These are phyloP conservation scores for Picea mariana DNA, from an alignment of 83 land plant genomes.

Conservation along the genomic window DNA sequence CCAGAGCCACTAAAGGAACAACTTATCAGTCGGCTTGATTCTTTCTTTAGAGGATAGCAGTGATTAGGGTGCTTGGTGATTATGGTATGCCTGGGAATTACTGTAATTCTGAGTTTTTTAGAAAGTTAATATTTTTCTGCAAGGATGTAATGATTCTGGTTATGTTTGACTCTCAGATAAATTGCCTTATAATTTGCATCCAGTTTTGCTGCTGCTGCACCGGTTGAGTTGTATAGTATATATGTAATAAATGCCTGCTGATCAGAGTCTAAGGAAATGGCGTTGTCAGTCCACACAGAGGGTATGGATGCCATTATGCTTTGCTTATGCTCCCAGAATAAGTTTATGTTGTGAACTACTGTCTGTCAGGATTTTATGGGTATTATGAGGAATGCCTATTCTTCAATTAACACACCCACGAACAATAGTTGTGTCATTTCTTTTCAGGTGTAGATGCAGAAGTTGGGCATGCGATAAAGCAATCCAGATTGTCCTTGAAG, in stretches of 20 bases:
- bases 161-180: neutral
- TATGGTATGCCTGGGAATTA: too few relatives aligned
- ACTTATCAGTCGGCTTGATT: too few relatives aligned
- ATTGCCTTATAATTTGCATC: conserved; percentile 1
- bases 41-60: too few relatives aligned
- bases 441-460: conserved; percentile 7
- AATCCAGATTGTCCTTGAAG: neutral
- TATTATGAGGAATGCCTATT: neutral
- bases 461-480: neutral
- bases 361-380: neutral
- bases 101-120: too few relatives aligned
- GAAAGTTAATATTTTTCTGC: too few relatives aligned
- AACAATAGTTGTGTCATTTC: neutral
- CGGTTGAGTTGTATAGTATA: conserved; percentile 1
- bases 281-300: too few relatives aligned
- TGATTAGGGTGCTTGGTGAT: too few relatives aligned
- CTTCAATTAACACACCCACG: neutral
- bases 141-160: neutral
- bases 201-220: neutral
- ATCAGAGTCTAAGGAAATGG: too few relatives aligned
- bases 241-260: neutral
- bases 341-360: neutral
- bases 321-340: conserved; percentile 1
- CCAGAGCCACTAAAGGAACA: too few relatives aligned
- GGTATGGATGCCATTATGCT: conserved; percentile 1